phyloP scores from a whole-genome alignment of 2,329 filamentous ascomycete genomes.

The Apiospora kogelbergensis region DNA sequence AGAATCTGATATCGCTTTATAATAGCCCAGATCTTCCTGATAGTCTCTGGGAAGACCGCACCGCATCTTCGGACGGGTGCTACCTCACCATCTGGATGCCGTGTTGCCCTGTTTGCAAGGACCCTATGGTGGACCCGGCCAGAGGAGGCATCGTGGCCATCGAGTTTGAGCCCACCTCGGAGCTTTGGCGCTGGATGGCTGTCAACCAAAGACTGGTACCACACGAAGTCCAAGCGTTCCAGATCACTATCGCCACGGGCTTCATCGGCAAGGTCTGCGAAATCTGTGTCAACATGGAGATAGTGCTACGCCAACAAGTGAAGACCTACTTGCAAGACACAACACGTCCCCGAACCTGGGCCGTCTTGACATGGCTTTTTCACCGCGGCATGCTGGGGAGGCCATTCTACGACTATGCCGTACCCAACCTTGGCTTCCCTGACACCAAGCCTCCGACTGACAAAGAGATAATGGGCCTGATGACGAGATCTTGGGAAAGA shows the following conservation, averaged over 20 bases:
- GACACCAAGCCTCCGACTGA: not conserved
- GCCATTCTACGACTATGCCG: not conserved
- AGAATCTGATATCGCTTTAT: not conserved
- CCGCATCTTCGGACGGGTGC: not conserved
- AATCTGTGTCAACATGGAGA: not conserved
- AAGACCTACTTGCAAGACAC: not conserved
- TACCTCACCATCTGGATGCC: not conserved
- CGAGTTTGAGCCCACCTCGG: not conserved
- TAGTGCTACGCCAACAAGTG: not conserved
- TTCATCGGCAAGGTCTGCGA: not conserved
- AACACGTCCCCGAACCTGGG: not conserved
- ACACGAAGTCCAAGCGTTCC: not conserved
- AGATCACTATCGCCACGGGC: not conserved
- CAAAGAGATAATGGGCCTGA: not conserved
- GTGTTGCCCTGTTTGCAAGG: constrained; percentile 1
- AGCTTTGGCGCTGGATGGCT: not conserved
- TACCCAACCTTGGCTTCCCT: not conserved
- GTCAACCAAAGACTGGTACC: not conserved
- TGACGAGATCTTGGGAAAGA: not conserved
- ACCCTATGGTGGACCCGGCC: too few relatives aligned
- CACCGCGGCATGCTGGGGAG: not conserved
- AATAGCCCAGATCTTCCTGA: not conserved
- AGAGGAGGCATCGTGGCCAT: not conserved
- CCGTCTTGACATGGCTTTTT: not conserved
- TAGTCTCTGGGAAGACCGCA: not conserved